Base-by-base conservation (phyloP, 352 stramenopile species). In the Pythium phragmiticola region DNA sequence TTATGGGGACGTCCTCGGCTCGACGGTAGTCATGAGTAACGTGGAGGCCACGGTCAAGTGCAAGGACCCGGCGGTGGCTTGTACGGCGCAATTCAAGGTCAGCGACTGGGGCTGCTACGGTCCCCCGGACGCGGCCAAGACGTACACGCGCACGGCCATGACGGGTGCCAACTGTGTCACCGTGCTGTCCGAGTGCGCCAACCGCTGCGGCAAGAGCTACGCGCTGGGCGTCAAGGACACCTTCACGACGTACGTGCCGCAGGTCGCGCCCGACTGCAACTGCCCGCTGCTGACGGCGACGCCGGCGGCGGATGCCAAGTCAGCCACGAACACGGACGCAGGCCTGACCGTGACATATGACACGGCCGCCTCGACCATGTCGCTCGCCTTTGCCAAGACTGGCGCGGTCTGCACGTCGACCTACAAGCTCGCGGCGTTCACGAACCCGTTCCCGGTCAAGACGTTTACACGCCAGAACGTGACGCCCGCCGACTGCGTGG, bases 181-280 rank as follows among this genome's bases (percentile, higher is more conserved):
- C 19, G 17, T 36, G 21, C 23, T 52, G 7, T 52, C 46, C 2
- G 23, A 53, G 8, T 53, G 47, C 47, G 47, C 21, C 1, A 53
- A 37, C 47, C 47, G 47, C 12, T 53, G 47, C 47, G 47, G 23
- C 21, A 53, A 53, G 47, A 53, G 47, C 47, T 53, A 52, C 23
- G 4, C 13, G 46, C 3, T 52, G 2, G 46, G 46, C 23, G 23
- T 37, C 11, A 33, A 36, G 46, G 46, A 36, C 19, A 12, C 2
- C 46, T 3, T 16, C 4, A 36, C 19, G 4, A 9, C 23, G 46
- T 52, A 37, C 19, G 46, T 52, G 46, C 46, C 46, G 46, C 46
- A 52, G 21, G 2, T 36, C 14, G 23, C 21, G 2, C 13, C 46
- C 4, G 23, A 36, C 14, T 52, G 46, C 46, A 19, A n/a, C 12